Evolutionary conservation across 2,329 filamentous ascomycete genomes (phyloP).

Genomic region (Penicillium sp.): DNA sequence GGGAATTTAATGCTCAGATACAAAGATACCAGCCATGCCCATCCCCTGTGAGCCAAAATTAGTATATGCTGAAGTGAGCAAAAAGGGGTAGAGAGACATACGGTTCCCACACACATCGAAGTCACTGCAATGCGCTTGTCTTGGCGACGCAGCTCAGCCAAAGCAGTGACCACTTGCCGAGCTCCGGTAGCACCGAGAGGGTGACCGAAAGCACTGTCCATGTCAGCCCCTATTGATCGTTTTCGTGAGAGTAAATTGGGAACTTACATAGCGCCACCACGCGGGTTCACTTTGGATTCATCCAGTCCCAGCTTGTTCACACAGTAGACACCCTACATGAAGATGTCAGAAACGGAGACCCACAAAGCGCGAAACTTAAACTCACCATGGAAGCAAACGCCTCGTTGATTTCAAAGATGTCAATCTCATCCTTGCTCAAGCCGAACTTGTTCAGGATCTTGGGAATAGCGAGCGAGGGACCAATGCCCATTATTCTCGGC

Average conservation of each 20-base stretch:
- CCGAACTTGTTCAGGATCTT: conserved; percentile 80
- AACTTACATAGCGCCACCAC: conserved; percentile 75
- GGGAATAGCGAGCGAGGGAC: conserved; percentile 87
- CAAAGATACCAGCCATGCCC: conserved; percentile 91
- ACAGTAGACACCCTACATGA: conserved; percentile 77
- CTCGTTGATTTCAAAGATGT: conserved; percentile 65
- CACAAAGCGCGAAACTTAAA: not conserved
- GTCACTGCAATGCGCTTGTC: conserved; percentile 80
- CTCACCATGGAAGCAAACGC: conserved; percentile 70
- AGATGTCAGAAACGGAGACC: conserved; percentile 3
- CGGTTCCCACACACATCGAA: conserved; percentile 91
- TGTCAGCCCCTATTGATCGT: not conserved
- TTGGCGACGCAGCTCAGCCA: conserved; percentile 80
- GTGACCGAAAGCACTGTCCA: conserved; percentile 71
- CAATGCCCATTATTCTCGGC: conserved; percentile 88
- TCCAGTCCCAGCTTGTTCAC: conserved; percentile 78
- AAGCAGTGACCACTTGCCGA: conserved; percentile 80
- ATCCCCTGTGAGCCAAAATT: conserved; percentile 34
- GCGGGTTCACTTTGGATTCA: conserved; percentile 83
- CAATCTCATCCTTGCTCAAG: conserved; percentile 52
- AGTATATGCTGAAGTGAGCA: not conserved
- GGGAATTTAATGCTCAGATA: conserved; percentile 66
- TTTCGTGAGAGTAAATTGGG: not conserved
- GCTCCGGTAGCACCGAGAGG: conserved; percentile 88
- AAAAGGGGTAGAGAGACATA: conserved; percentile 44